Evolutionary conservation across 1,284 basidiomycete genomes (phyloP).

Genomic region (Tilletia horrida): DNA sequence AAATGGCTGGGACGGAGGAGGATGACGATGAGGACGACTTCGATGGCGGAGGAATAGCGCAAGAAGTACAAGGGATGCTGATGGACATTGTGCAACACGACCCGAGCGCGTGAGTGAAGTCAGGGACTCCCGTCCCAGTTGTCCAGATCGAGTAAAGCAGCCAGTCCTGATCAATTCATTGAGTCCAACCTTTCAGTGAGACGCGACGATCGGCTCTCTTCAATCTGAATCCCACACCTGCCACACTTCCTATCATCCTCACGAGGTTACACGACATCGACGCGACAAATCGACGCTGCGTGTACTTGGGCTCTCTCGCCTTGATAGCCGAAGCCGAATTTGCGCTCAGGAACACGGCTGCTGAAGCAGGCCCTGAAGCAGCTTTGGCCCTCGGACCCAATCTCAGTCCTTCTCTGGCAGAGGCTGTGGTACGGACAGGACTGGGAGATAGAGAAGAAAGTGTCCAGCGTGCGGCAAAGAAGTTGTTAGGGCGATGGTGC

Average conservation of each 20-base stretch:
- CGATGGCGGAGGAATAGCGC: conserved; percentile 65
- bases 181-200: conserved; percentile 62
- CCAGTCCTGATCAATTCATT: too few species aligned
- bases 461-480: conserved; percentile 76
- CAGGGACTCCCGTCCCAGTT: not conserved
- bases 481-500: conserved; percentile 54
- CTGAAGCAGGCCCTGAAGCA: not conserved
- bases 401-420: conserved; percentile 15
- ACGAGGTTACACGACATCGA: conserved; percentile 82
- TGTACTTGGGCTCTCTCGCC: conserved; percentile 64
- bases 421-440: conserved; percentile 61
- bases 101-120: conserved; percentile 27
- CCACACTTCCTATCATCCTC: conserved; percentile 66
- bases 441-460: conserved; percentile 79
- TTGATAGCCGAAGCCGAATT: conserved; percentile 6
- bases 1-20: conserved; percentile 66
- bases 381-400: conserved; percentile 15
- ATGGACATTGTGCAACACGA: conserved; percentile 73
- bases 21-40: conserved; percentile 58
- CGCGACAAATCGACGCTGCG: conserved; percentile 72
- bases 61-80: conserved; percentile 67
- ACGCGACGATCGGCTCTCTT: conserved; percentile 82
- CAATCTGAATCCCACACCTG: conserved; percentile 69
- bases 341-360: not conserved
- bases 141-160: not conserved